Base-by-base conservation (phyloP, 371 early-diverging fungal genomes). In the Parasitella parasitica region DNA sequence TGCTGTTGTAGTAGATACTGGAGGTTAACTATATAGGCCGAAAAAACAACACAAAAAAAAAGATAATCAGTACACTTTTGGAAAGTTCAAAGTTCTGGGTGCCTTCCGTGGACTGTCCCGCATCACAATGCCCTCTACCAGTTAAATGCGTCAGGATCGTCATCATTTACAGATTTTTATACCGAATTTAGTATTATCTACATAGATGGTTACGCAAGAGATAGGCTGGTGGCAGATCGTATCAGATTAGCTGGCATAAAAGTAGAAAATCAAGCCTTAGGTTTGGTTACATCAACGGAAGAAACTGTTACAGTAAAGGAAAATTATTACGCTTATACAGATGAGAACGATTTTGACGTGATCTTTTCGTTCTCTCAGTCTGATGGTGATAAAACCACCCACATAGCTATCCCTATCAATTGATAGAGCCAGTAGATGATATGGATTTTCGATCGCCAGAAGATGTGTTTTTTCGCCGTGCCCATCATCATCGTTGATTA, bases 401-500 rank as follows among this genome's bases (percentile, higher is more conserved):
- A 58, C 0, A 43, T 81, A 20, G 54, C 65, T 1, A 54, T 76
- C 6, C 75, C 78, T 27, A 61, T 64, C 5, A 71, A 70, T 55
- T 81, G 0, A 63, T 81, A 2, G 69, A 77, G 27, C 76, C 81
- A 9, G 16, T 74, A 5, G 76, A 77, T 49, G 51, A 38, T 13
- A 35, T 30, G 0, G 59, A 69, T 4, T 22, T 56, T 3, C 22
- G 49, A 1, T 28, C 38, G 56, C 81, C 15, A 58, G 37, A 0
- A 24, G 22, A 16, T 81, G 81, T 67, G 48, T 76, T 3, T 74
- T 79, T 41, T 80, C 80, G 39, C 71, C 79, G 63, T 78, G 80
- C 15, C 67, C 71, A 18, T 32, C 59, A n/a, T 20, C 51, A 6
- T 62, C 8, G 51, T 37, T 16, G 55, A 62, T 16, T 59, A 72